These are phyloP conservation scores for Aegilops longissima DNA, from an alignment of 176 grass and related monocot genomes.

Conservation along the genomic window DNA sequence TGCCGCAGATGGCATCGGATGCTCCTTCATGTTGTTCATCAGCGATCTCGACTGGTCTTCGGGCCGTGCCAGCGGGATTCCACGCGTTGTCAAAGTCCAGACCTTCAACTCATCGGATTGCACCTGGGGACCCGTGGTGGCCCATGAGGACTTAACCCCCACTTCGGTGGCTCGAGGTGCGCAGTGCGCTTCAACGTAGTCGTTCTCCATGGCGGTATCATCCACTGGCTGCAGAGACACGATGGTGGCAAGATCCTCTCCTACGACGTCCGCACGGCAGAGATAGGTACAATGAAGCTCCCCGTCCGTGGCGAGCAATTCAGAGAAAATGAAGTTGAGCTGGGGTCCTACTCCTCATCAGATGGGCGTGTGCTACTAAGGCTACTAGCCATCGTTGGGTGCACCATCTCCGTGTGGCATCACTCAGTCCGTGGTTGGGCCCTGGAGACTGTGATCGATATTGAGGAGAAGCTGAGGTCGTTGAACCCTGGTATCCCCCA, in stretches of 20 bases:
- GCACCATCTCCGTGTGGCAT: no score
- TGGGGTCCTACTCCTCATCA: neutral
- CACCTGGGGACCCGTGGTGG: neutral
- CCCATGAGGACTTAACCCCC: neutral
- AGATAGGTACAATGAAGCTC: neutral
- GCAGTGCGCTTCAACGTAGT: no score
- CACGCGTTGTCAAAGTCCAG: neutral
- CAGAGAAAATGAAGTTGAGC: neutral
- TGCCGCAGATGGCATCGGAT: neutral
- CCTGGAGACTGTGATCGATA: no score
- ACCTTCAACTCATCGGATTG: neutral
- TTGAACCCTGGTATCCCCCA: no score
- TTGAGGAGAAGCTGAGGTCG: no score
- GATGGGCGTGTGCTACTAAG: neutral
- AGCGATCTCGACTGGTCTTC: neutral
- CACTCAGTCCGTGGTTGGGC: no score
- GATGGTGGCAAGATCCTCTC: neutral
- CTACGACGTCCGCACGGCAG: neutral
- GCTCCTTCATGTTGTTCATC: neutral
- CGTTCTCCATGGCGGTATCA: neutral
- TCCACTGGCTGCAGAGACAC: neutral
- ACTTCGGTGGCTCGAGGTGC: no score
- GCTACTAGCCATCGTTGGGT: neutral
- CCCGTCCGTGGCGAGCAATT: neutral
- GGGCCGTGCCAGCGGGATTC: fast-evolving